phyloP scores from a whole-genome alignment of 2,329 filamentous ascomycete species.

The Pseudogymnoascus sp. region DNA sequence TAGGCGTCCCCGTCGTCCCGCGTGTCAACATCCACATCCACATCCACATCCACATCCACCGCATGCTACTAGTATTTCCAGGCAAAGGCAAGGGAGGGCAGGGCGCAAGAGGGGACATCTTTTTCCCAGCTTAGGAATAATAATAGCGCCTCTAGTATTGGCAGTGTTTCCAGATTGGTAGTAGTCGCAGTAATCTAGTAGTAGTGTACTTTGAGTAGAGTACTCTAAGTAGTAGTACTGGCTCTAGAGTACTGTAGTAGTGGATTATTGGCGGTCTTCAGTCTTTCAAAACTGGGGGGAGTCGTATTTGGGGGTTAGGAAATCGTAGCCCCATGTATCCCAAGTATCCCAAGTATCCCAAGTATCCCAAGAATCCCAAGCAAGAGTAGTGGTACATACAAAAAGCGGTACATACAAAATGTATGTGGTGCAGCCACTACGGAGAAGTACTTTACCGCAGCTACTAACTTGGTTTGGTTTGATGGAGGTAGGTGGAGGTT shows the following conservation, averaged over 20 bases:
- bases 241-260: background rate
- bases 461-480: background rate
- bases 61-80: background rate
- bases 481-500: background rate
- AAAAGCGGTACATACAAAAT: too few relatives aligned
- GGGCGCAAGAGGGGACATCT: background rate
- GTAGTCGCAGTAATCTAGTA: too few relatives aligned
- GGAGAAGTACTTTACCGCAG: background rate
- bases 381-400: too few relatives aligned
- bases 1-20: slow-evolving; percentile 4
- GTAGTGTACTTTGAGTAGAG: too few relatives aligned
- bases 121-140: background rate
- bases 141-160: slow-evolving; percentile 4
- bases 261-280: background rate
- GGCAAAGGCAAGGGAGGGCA: background rate
- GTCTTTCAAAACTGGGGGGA: background rate
- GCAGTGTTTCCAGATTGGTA: background rate
- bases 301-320: background rate
- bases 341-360: too few relatives aligned
- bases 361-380: too few relatives aligned
- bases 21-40: background rate
- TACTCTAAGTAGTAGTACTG: background rate
- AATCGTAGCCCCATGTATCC: background rate
- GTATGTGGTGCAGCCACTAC: slow-evolving; percentile 3
- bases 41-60: background rate